phyloP scores from a whole-genome alignment of 805 yeast genomes.

The Candida tallmaniae region DNA sequence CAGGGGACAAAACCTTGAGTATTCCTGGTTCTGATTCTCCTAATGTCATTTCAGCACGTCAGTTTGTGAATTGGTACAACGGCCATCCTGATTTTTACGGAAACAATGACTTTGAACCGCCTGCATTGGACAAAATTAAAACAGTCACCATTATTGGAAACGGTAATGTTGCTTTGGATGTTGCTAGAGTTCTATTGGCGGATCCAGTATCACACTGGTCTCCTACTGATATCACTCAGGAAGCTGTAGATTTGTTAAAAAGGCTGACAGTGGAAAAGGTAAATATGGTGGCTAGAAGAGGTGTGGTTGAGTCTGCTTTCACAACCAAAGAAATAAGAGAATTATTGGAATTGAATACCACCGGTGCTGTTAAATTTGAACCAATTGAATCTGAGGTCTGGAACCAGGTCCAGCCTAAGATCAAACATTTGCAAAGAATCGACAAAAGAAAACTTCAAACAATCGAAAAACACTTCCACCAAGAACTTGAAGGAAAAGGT shows the following conservation, averaged over 20 bases:
- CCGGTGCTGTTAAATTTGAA: conserved; percentile 42
- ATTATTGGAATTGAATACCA: conserved; percentile 53
- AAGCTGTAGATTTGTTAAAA: conserved; percentile 53
- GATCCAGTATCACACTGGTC: conserved; percentile 52
- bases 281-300: conserved; percentile 79
- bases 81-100: conserved; percentile 65
- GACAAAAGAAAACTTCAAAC: conserved; percentile 64
- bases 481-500: not conserved
- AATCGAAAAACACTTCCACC: conserved; percentile 43
- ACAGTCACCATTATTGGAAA: conserved; percentile 86
- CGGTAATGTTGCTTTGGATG: conserved; percentile 94
- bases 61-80: conserved; percentile 95
- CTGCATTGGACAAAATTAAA: conserved; percentile 57
- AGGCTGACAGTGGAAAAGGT: conserved; percentile 58
- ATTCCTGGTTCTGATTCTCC: conserved; percentile 57
- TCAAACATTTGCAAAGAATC: conserved; percentile 41
- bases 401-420: conserved; percentile 19
- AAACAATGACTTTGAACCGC: conserved; percentile 24
- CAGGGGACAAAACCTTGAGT: conserved; percentile 47
- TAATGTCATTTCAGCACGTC: conserved; percentile 76
- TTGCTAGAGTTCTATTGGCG: conserved; percentile 73
- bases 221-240: conserved; percentile 65
- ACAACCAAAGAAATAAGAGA: conserved; percentile 92
- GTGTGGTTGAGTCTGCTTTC: conserved; percentile 79
- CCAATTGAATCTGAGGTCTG: conserved; percentile 33